Evolutionary conservation across 2,329 filamentous ascomycete genomes (phyloP).

Genomic region (Colletotrichum sp.): DNA sequence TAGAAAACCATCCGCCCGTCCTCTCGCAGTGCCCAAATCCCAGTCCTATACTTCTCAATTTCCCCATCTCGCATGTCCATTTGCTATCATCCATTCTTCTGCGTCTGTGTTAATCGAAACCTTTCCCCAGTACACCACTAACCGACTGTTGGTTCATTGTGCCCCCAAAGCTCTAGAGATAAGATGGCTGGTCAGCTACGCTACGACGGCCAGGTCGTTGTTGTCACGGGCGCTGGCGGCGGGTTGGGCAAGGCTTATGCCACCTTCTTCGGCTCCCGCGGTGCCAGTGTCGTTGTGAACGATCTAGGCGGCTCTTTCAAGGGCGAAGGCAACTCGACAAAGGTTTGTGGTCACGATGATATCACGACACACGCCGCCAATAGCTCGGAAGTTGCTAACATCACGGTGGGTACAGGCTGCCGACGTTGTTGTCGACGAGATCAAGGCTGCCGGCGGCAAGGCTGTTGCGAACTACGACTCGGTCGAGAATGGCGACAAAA

Average conservation of each 20-base stretch:
- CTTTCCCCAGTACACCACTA: not conserved
- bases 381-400: constrained; percentile 23
- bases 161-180: constrained; percentile 19
- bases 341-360: constrained; percentile 58
- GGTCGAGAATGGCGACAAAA: constrained; percentile 91
- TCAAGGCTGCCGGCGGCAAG: constrained; percentile 88
- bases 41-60: not conserved
- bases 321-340: constrained; percentile 86
- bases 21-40: not conserved
- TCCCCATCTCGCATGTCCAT: not conserved
- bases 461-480: constrained; percentile 97
- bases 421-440: constrained; percentile 83
- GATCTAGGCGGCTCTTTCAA: constrained; percentile 93
- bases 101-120: not conserved
- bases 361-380: not conserved
- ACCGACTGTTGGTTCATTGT: not conserved
- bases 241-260: constrained; percentile 84
- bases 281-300: constrained; percentile 95
- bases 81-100: not conserved
- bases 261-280: constrained; percentile 88
- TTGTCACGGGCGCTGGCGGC: constrained; percentile 82
- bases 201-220: constrained; percentile 84
- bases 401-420: constrained; percentile 62
- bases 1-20: not conserved
- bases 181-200: constrained; percentile 73